A percentile compares a stretch with the other conserved stretches of the same genome.
Evolutionary conservation across 768 basidiomycete genomes (phyloP).

Genomic region (Boletus rufocinnamomeus): DNA sequence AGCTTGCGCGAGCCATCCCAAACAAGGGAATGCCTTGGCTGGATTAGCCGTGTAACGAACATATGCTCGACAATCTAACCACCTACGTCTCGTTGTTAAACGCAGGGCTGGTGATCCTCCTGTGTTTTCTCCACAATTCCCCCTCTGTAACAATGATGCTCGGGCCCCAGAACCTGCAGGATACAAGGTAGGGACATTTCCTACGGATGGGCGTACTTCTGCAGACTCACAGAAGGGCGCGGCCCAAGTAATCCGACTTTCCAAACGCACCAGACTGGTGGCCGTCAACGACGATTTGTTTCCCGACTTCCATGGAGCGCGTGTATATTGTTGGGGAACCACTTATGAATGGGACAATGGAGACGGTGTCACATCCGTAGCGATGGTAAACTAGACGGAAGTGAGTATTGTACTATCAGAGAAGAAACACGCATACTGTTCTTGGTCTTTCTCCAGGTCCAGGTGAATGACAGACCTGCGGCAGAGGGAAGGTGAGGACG

Average conservation of each 20-base stretch:
- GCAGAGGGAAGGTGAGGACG: not conserved
- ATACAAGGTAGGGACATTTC: not conserved
- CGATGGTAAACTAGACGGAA: constrained; percentile 19
- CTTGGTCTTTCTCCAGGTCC: constrained; percentile 27
- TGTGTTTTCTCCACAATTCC: constrained; percentile 24
- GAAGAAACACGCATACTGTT: constrained; percentile 9
- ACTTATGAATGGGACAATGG: constrained; percentile 23
- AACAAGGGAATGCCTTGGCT: constrained; percentile 23
- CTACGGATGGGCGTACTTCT: not conserved
- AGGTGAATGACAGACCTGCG: constrained; percentile 21
- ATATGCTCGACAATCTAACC: not conserved
- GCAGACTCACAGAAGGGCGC: constrained; percentile 21
- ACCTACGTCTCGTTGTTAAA: constrained; percentile 29
- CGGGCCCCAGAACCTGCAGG: constrained; percentile 20
- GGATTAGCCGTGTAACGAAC: not conserved
- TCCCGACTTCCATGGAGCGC: constrained; percentile 24
- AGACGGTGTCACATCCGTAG: constrained; percentile 24
- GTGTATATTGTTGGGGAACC: constrained; percentile 25
- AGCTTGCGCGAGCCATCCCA: constrained; percentile 22
- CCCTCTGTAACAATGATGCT: constrained; percentile 17
- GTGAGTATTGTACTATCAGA: not conserved
- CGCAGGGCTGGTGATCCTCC: constrained; percentile 23
- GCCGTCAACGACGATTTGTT: constrained; percentile 21
- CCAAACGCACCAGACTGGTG: constrained; percentile 24
- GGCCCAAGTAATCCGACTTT: constrained; percentile 14